Conservation (phyloP, 2,329 filamentous ascomycete species). For the Chalaropsis thielavioides region DNA sequence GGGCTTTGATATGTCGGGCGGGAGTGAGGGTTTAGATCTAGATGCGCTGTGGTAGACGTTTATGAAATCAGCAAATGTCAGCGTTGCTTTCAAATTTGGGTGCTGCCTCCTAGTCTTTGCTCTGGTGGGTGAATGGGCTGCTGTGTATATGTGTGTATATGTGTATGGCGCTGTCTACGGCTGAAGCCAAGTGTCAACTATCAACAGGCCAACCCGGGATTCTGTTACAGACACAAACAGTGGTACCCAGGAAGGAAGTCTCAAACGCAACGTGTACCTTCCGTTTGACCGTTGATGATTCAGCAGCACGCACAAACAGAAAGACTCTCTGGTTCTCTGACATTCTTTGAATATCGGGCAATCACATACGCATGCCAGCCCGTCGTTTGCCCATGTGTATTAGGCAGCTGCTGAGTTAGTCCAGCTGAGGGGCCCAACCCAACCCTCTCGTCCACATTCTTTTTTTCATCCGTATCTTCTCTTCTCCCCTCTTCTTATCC, state of each 20-base stretch:
- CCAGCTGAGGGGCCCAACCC: neutral
- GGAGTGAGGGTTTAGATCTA: slow-evolving; percentile 28
- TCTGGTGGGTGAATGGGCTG: neutral
- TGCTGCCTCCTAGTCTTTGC: neutral
- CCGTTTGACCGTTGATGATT: neutral
- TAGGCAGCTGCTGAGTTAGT: neutral
- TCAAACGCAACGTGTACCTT: neutral
- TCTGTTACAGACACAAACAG: neutral
- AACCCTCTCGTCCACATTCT: neutral
- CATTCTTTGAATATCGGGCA: neutral
- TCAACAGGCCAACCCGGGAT: neutral
- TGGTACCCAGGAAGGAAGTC: no score
- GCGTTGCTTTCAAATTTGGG: neutral
- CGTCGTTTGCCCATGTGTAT: neutral
- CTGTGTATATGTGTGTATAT: neutral
- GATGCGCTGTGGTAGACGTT: slow-evolving; percentile 27
- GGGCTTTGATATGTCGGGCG: slow-evolving; percentile 33
- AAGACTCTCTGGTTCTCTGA: neutral
- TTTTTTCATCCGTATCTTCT: neutral
- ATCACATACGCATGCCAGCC: neutral
- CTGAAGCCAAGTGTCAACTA: neutral
- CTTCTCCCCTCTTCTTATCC: neutral
- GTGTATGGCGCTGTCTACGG: neutral
- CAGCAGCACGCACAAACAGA: neutral
- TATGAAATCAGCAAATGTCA: neutral